Evolutionary conservation across 306 rosid species (phyloP), one percentile per base, ranked within the genome.

Genomic region (Cucurbita maxima): DNA sequence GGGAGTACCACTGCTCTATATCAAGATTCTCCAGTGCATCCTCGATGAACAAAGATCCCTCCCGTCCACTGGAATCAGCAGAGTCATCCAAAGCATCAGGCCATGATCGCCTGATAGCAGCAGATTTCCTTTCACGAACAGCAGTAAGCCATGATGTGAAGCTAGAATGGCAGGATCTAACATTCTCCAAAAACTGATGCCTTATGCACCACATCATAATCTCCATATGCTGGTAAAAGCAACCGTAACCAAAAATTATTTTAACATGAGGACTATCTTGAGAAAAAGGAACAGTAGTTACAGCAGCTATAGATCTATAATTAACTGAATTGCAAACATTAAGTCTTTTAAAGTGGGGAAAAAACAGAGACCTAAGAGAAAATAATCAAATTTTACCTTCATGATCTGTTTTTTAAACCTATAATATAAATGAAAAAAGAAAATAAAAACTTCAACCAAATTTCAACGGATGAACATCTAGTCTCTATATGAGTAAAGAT

Each of bases 11-110:
- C 58, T 83, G 86, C 77, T 83, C 97, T 82, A 86, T 76, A 77
- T 88, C 97, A 75, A 95, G 89, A 84, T 85, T 89, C 76, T 76
- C 78, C 70, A 95, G 73, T 5, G 99, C 99, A 78, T 91, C 99
- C 83, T 91, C 99, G 82, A 95, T 87, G 82, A 95, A 95, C 67
- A 95, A 78, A 74, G 99, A 83, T 57, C 91, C 96, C 61, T 72
- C 85, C 75, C 72, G 86, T 75, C 86, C 87, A 57, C 78, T 78
- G 85, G 89, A 75, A 80, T 88, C 96, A 16, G 38, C 76, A 52
- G 88, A 81, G 83, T 81, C 86, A 72, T 83, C 85, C 77, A 88
- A 80, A 54, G 86, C 88, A 83, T 89, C 90, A 43, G 99, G 99
- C 99, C 99, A 95, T 48, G 96, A 89, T 22, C 86, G 97, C 80